Conservation (phyloP, 495 filamentous ascomycete species). For the Penicillium maclennaniae region DNA sequence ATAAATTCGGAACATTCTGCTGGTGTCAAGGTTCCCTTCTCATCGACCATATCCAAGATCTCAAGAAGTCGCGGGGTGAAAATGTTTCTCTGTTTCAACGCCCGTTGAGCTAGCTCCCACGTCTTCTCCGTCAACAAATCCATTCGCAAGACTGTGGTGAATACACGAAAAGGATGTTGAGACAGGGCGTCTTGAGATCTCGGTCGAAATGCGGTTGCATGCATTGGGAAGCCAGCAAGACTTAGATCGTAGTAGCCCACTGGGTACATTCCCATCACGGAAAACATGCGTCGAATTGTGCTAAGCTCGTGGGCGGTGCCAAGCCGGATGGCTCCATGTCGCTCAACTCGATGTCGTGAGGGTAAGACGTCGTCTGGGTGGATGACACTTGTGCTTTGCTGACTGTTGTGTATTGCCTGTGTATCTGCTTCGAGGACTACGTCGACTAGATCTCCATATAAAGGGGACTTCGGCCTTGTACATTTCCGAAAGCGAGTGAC, state of each 20-base stretch:
- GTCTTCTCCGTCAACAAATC: slow-evolving; percentile 33
- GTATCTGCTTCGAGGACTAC: slow-evolving; percentile 32
- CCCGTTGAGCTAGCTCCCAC: slow-evolving; percentile 18
- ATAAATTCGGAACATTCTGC: slow-evolving; percentile 30
- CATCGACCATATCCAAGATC: slow-evolving; percentile 24
- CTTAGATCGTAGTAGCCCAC: slow-evolving; percentile 45
- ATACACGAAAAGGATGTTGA: slow-evolving; percentile 40
- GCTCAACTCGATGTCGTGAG: slow-evolving; percentile 32
- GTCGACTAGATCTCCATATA: slow-evolving; percentile 36
- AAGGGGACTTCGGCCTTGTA: slow-evolving; percentile 40
- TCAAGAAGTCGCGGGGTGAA: slow-evolving; percentile 31
- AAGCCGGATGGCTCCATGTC: slow-evolving; percentile 44
- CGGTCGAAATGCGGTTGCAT: slow-evolving; percentile 42
- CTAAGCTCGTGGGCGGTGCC: slow-evolving; percentile 36
- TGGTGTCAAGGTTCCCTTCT: slow-evolving; percentile 13
- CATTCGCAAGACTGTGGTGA: slow-evolving; percentile 38
- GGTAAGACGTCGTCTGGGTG: slow-evolving; percentile 28
- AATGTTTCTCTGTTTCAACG: slow-evolving; percentile 31
- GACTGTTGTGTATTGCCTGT: slow-evolving; percentile 16
- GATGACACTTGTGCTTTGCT: slow-evolving; percentile 6
- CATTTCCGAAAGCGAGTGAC: slow-evolving; percentile 37
- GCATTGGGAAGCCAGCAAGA: slow-evolving; percentile 40
- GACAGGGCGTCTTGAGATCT: slow-evolving; percentile 21
- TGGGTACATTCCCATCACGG: slow-evolving; percentile 39
- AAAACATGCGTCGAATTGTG: slow-evolving; percentile 38